These are phyloP conservation scores for Ganoderma sinense DNA, from an alignment of 1,284 basidiomycete genomes.

Conservation along the genomic window DNA sequence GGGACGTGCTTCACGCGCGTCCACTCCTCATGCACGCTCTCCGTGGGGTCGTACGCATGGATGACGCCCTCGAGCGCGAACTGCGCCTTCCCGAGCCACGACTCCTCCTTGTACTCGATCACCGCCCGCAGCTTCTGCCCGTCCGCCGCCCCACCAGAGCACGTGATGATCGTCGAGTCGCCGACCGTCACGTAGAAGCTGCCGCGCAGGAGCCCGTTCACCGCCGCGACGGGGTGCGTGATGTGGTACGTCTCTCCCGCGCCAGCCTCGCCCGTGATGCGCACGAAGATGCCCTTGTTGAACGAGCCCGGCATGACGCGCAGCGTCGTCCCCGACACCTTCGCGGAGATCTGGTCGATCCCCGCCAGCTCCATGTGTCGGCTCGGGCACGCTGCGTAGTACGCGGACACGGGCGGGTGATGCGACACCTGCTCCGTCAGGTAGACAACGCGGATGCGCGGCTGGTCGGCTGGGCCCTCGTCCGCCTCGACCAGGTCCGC, in stretches of 20 bases:
- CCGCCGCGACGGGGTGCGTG: conserved; percentile 88
- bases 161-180: conserved; percentile 86
- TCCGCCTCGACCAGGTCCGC: conserved; percentile 36
- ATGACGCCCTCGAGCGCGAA: conserved; percentile 93
- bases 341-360: conserved; percentile 93
- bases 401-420: conserved; percentile 95
- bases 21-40: conserved; percentile 77
- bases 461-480: conserved; percentile 33
- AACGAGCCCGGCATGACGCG: conserved; percentile 83
- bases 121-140: conserved; percentile 76
- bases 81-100: conserved; percentile 91
- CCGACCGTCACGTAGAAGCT: conserved; percentile 90
- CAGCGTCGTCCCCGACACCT: conserved; percentile 86
- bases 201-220: conserved; percentile 92
- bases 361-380: conserved; percentile 78
- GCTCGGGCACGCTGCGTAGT: conserved; percentile 81
- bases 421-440: conserved; percentile 92
- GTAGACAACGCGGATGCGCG: conserved; percentile 70
- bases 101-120: conserved; percentile 97
- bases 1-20: conserved; percentile 93
- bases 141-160: conserved; percentile 62
- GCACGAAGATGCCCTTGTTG: conserved; percentile 91
- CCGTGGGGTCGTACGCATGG: conserved; percentile 76
- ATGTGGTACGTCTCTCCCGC: conserved; percentile 88
- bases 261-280: conserved; percentile 78